Base-by-base conservation (phyloP, 305 asterid species). In the Solanum hybrid region DNA sequence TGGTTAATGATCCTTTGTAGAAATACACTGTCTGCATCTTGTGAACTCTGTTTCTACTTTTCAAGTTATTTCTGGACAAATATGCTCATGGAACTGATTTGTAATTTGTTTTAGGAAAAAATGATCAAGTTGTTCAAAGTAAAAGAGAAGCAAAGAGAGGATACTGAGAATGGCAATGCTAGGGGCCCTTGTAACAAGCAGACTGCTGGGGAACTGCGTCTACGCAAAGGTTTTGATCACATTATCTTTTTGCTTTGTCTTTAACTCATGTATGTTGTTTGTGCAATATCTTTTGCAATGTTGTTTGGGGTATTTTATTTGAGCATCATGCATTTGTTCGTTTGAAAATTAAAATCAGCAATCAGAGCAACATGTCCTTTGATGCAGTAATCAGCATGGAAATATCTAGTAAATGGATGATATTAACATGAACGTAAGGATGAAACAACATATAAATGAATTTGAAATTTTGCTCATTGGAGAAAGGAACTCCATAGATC, bases 91-190 rank as follows among this genome's bases (percentile, higher is more conserved):
- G 38, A 42, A 42, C 29, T 84, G 87, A 51, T 29, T 32, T 45
- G 73, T 84, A 27, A 17, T 56, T 84, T 51, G 17, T 51, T 86
- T 76, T 60, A 92, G 94, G 93, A 87, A 82, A 9, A 69, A 10
- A 92, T 92, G 94, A 91, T 92, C 77, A 92, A 73, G 11, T 89
- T 91, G 78, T 92, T 92, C 87, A 90, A 92, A 92, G 90, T 91
- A 26, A 92, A 91, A 78, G 91, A 91, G 90, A 90, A 92, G 87
- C 93, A 89, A 64, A 90, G 45, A 71, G 91, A 89, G 32, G 82
- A 84, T 5, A 87, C 64, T 90, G 91, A 81, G 87, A 90, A 88
- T 80, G 87, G 87, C 88, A 32, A 32, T 32, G 35, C 69, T 24
- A 75, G 66, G 78, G 91, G 91, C 19, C 90, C 81, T 31, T 37